These are phyloP conservation scores for Fusarium sp. DNA, from an alignment of 2,329 filamentous ascomycete species.

Conservation along the genomic window DNA sequence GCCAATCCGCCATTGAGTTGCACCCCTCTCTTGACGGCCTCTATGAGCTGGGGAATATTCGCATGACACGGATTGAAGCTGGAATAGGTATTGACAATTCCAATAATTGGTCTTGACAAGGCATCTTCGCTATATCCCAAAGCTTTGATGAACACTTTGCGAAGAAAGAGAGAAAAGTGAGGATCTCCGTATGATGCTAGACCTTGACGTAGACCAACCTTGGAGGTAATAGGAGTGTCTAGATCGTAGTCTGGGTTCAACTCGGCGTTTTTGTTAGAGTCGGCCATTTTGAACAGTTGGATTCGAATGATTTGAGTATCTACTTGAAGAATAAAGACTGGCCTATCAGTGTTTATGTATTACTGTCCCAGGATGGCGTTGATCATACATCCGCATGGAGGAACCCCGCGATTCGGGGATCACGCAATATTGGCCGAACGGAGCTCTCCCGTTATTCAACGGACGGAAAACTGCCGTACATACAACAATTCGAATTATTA, in stretches of 20 bases:
- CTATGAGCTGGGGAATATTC: slow-evolving; percentile 79
- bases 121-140: slow-evolving; percentile 81
- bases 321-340: background rate
- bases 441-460: slow-evolving; percentile 10
- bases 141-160: slow-evolving; percentile 84
- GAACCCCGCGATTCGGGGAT: slow-evolving; percentile 39
- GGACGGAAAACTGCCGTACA: slow-evolving; percentile 1
- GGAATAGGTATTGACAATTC: slow-evolving; percentile 81
- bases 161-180: slow-evolving; percentile 81
- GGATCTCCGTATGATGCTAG: slow-evolving; percentile 80
- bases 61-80: slow-evolving; percentile 83
- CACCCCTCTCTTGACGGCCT: slow-evolving; percentile 78
- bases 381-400: slow-evolving; percentile 32
- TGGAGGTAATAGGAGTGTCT: slow-evolving; percentile 64
- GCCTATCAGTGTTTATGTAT: slow-evolving; percentile 47
- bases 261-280: slow-evolving; percentile 10
- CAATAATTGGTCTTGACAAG: slow-evolving; percentile 79
- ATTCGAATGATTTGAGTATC: background rate
- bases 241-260: slow-evolving; percentile 73
- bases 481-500: background rate
- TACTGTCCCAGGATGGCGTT: slow-evolving; percentile 36
- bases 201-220: slow-evolving; percentile 72
- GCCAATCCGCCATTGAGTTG: slow-evolving; percentile 77
- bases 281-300: slow-evolving; percentile 29
- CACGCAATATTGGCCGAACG: slow-evolving; percentile 38